phyloP scores from a whole-genome alignment of 1,284 basidiomycete species.

The Tilletia caries region DNA sequence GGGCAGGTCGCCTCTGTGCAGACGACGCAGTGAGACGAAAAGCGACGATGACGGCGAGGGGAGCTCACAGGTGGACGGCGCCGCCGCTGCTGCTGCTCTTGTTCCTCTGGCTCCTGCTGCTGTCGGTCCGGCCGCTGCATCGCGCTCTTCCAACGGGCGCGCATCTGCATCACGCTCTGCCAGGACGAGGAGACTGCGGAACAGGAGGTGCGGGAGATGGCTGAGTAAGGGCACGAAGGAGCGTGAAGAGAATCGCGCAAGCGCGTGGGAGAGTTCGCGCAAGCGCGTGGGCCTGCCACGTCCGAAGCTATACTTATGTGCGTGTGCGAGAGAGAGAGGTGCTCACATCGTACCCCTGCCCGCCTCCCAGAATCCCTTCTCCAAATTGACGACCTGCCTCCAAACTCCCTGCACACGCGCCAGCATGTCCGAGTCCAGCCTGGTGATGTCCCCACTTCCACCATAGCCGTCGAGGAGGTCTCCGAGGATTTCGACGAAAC shows the following conservation, averaged over 20 bases:
- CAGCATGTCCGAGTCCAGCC: neutral
- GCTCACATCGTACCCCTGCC: too few species aligned
- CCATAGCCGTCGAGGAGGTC: constrained; percentile 59
- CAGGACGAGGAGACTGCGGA: constrained; percentile 11
- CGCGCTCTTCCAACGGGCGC: neutral
- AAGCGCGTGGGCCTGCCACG: too few species aligned
- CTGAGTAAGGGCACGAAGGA: too few species aligned
- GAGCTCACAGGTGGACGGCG: neutral
- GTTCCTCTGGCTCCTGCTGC: neutral
- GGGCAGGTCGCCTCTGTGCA: neutral
- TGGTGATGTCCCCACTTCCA: neutral
- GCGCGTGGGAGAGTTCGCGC: too few species aligned
- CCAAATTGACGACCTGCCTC: constrained; percentile 11
- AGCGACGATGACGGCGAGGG: neutral
- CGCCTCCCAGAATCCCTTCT: constrained; percentile 19
- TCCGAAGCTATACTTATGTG: too few species aligned
- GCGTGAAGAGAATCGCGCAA: too few species aligned
- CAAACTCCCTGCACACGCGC: constrained; percentile 11
- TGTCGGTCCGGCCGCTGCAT: too few species aligned
- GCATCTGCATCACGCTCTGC: neutral
- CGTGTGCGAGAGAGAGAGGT: too few species aligned
- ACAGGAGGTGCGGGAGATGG: constrained; percentile 32
- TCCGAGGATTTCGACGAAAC: constrained; percentile 63
- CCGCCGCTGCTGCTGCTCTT: too few species aligned
- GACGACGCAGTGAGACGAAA: constrained; percentile 2